Evolutionary conservation across 352 stramenopile species (phyloP).

Genomic region (Saprolegnia diclina): DNA sequence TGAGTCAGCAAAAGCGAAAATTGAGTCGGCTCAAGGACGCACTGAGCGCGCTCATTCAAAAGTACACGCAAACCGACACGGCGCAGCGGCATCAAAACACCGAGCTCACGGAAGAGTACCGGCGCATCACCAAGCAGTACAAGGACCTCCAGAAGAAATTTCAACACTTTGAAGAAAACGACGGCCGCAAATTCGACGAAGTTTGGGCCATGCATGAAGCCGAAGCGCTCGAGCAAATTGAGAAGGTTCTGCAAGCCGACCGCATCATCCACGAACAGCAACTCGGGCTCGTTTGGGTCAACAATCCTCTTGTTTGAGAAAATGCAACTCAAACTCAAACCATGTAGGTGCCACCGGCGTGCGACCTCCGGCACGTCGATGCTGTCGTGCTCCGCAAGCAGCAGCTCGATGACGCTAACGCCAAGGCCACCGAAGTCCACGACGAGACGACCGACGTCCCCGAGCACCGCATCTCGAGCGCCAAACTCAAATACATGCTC

Average conservation of each 20-base stretch:
- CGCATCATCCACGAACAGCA: conserved; percentile 88
- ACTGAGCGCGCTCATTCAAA: conserved; percentile 79
- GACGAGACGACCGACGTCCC: background rate
- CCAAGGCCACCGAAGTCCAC: conserved; percentile 7
- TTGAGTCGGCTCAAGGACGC: conserved; percentile 89
- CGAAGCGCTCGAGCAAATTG: conserved; percentile 70
- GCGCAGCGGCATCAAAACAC: conserved; percentile 85
- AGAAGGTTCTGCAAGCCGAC: conserved; percentile 85
- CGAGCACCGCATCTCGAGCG: conserved; percentile 44
- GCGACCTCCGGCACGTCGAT: conserved; percentile 36
- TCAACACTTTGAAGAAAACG: conserved; percentile 88
- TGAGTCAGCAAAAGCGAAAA: conserved; percentile 92
- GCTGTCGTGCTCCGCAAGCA: conserved; percentile 33
- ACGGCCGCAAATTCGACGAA: conserved; percentile 83
- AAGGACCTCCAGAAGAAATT: conserved; percentile 94
- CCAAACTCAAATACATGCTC: conserved; percentile 86
- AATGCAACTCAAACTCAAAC: background rate
- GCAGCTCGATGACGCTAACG: conserved; percentile 34
- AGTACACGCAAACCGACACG: conserved; percentile 90
- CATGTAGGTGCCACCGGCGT: background rate
- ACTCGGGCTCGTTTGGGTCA: conserved; percentile 77
- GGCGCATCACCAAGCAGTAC: conserved; percentile 92
- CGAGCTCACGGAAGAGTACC: conserved; percentile 92
- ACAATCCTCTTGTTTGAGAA: conserved; percentile 3
- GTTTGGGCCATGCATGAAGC: conserved; percentile 92